A percentile compares a stretch with the other conserved stretches of the same genome.
Evolutionary conservation across 78 protist species (phyloP).

Genomic region (Chrysochromulina tobinii): DNA sequence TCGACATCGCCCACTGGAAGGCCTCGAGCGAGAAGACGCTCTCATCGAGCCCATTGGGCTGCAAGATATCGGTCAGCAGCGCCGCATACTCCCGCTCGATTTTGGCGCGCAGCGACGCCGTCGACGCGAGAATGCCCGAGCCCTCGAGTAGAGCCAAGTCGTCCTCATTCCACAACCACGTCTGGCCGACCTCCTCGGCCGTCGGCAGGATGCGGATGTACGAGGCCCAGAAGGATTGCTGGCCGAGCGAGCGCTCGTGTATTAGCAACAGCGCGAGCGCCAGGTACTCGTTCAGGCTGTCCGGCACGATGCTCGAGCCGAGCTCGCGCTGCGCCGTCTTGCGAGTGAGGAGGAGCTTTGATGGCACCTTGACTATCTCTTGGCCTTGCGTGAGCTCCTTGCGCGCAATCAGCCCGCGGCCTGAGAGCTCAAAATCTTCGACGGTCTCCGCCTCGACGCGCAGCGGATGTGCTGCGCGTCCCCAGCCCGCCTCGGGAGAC

Average conservation of each 20-base stretch:
- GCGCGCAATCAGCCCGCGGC: constrained; percentile 2
- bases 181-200: neutral
- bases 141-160: neutral
- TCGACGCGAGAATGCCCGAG: neutral
- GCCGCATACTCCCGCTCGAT: neutral
- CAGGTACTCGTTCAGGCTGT: neutral
- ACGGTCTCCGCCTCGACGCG: neutral
- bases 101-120: neutral
- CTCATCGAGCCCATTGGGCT: too few relatives aligned
- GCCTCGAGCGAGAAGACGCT: neutral
- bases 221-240: neutral
- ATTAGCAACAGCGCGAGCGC: neutral
- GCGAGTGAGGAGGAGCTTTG: neutral
- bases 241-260: neutral
- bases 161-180: neutral
- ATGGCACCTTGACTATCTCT: neutral
- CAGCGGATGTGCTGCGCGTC: neutral
- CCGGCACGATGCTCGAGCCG: neutral
- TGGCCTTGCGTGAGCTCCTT: neutral
- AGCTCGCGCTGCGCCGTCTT: neutral
- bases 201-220: neutral
- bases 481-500: neutral
- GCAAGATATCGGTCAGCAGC: neutral
- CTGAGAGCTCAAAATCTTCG: neutral
- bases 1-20: neutral